Evolutionary conservation across 208 protist genomes (phyloP).

Genomic region (Novymonas esmeraldas): DNA sequence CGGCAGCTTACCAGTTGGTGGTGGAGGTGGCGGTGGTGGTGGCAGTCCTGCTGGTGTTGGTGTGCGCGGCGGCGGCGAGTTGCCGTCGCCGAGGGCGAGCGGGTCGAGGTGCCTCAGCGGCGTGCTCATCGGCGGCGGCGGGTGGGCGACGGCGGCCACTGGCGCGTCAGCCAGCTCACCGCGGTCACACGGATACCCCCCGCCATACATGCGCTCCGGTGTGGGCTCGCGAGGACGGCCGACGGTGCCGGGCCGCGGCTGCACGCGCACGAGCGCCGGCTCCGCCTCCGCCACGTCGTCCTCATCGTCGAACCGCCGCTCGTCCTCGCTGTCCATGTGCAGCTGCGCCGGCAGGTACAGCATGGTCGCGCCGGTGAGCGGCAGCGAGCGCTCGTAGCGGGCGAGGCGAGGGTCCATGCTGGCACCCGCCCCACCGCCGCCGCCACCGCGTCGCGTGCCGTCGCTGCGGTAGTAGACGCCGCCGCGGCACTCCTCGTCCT

Average conservation of each 20-base stretch:
- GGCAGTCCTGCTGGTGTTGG: constrained; percentile 17
- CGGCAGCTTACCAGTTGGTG: constrained; percentile 11
- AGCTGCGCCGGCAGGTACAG: constrained; percentile 50
- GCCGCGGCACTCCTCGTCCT: constrained; percentile 22
- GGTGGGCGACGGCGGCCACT: constrained; percentile 9
- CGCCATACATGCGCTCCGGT: constrained; percentile 47
- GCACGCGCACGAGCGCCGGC: constrained; percentile 29
- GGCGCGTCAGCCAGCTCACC: not conserved
- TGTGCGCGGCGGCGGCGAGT: constrained; percentile 28
- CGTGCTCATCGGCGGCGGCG: not conserved
- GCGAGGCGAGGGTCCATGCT: constrained; percentile 26
- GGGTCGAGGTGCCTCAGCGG: constrained; percentile 23
- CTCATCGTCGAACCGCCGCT: constrained; percentile 55
- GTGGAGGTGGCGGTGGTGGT: constrained; percentile 20
- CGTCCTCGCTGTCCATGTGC: constrained; percentile 53
- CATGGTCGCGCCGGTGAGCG: constrained; percentile 35
- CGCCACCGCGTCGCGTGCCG: constrained; percentile 26
- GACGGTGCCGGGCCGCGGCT: constrained; percentile 14
- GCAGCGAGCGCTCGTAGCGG: constrained; percentile 24
- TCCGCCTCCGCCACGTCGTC: constrained; percentile 56
- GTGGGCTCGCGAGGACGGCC: constrained; percentile 25
- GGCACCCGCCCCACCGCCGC: too few relatives aligned
- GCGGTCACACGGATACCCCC: constrained; percentile 21
- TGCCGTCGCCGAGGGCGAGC: constrained; percentile 2
- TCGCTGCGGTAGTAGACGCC: constrained; percentile 72